A percentile compares a stretch with the other conserved stretches of the same genome.
Evolutionary conservation across 1,284 basidiomycete genomes (phyloP).

Genomic region (Puccinia coronata): DNA sequence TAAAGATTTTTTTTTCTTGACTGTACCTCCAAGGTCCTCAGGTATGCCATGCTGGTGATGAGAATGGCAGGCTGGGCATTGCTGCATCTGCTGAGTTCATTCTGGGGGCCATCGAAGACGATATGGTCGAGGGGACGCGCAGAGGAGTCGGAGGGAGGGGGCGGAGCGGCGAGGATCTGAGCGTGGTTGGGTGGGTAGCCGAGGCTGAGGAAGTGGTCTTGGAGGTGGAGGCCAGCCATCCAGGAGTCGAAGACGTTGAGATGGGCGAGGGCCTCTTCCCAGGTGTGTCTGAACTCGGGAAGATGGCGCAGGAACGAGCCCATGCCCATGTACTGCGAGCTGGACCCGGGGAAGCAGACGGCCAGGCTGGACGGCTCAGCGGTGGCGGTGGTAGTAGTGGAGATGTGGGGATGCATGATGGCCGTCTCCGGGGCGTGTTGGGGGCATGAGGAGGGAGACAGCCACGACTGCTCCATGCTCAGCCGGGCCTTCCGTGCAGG

Average conservation of each 20-base stretch:
- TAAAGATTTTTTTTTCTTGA: neutral
- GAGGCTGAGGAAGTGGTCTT: conserved; percentile 38
- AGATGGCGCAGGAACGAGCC: conserved; percentile 43
- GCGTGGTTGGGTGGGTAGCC: conserved; percentile 51
- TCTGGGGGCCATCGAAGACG: conserved; percentile 52
- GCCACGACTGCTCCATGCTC: conserved; percentile 48
- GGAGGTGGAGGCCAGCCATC: conserved; percentile 51
- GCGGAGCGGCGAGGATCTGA: conserved; percentile 49
- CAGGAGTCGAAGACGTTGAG: conserved; percentile 53
- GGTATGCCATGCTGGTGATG: conserved; percentile 56
- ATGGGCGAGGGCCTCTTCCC: conserved; percentile 56
- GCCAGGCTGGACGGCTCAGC: conserved; percentile 18
- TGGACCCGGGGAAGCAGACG: conserved; percentile 56
- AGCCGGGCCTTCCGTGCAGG: conserved; percentile 30
- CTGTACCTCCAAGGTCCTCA: conserved; percentile 53
- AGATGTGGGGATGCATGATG: too few species aligned
- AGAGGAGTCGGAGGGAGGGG: neutral
- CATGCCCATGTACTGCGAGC: conserved; percentile 57
- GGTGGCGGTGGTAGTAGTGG: neutral
- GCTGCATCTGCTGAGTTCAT: conserved; percentile 55
- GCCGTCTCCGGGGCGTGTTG: neutral
- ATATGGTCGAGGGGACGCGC: conserved; percentile 27
- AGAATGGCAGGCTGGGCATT: conserved; percentile 58
- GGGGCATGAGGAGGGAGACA: neutral
- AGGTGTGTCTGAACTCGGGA: conserved; percentile 51